These are phyloP conservation scores for Corymbia maculata DNA, from an alignment of 345 rosid genomes.

Conservation along the genomic window DNA sequence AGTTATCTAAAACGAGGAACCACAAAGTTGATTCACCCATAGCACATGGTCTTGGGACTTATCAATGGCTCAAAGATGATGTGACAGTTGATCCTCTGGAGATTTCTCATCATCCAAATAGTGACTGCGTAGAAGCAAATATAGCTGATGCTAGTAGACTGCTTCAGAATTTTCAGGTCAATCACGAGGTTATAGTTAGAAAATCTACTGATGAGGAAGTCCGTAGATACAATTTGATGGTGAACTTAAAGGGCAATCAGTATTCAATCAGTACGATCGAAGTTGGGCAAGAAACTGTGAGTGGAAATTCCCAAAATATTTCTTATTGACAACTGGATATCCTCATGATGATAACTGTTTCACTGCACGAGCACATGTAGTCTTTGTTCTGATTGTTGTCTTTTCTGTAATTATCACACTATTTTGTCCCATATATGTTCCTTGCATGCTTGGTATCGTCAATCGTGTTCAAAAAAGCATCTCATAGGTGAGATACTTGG, in stretches of 20 bases:
- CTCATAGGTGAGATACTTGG: background rate
- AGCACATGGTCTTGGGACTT: constrained; percentile 96
- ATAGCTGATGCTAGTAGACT: constrained; percentile 34
- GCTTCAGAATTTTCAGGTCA: constrained; percentile 49
- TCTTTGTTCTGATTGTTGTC: background rate
- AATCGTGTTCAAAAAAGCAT: background rate
- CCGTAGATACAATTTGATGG: constrained; percentile 26
- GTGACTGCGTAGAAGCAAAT: constrained; percentile 58
- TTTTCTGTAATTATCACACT: background rate
- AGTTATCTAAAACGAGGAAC: constrained; percentile 23
- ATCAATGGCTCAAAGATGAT: constrained; percentile 78
- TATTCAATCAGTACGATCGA: constrained; percentile 42
- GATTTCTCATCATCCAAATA: constrained; percentile 31
- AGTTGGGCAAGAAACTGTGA: constrained; percentile 40
- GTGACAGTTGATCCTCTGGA: constrained; percentile 42
- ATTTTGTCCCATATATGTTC: background rate
- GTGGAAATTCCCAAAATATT: background rate
- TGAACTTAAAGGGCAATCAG: constrained; percentile 41
- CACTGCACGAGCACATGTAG: background rate
- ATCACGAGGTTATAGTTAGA: constrained; percentile 27
- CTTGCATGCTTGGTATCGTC: background rate
- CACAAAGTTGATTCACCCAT: constrained; percentile 23
- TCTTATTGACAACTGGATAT: background rate
- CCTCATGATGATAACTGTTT: background rate
- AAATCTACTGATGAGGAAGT: constrained; percentile 33